Evolutionary conservation across 768 basidiomycete species (phyloP).

Genomic region (Xanthoconium purpureum): DNA sequence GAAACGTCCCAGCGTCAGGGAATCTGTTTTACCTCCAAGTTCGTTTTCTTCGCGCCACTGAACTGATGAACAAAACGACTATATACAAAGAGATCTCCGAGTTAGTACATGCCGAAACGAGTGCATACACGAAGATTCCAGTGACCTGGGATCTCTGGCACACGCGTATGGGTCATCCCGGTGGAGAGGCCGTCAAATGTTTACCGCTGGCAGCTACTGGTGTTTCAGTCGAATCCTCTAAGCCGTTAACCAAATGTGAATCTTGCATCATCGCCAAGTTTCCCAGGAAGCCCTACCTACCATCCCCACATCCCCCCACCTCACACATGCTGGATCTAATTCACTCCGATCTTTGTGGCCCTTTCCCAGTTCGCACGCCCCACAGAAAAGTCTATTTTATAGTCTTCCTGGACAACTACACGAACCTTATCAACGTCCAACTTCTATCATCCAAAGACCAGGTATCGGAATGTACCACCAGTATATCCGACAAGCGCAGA

Average conservation of each 20-base stretch:
- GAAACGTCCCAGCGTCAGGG: rapidly evolving
- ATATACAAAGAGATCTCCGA: too few species aligned
- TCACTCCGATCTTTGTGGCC: conserved; percentile 29
- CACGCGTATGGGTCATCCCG: neutral
- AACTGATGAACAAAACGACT: too few species aligned
- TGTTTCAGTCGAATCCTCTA: rapidly evolving
- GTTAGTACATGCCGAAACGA: too few species aligned
- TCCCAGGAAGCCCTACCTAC: neutral
- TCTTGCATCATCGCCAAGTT: neutral
- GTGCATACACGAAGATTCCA: neutral
- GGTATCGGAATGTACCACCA: too few species aligned
- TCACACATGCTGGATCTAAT: conserved; percentile 16
- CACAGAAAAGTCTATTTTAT: conserved; percentile 18
- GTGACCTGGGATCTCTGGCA: neutral
- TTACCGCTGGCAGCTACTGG: neutral
- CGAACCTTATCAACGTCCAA: neutral
- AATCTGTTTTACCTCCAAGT: neutral
- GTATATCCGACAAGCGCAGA: too few species aligned
- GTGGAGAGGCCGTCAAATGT: neutral
- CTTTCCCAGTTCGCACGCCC: conserved; percentile 17
- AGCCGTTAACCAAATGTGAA: neutral
- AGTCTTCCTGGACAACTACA: conserved; percentile 15
- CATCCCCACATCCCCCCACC: neutral
- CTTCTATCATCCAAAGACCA: conserved; percentile 1
- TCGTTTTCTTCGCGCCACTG: neutral